Percentiles rank a stretch among this genome's conserved stretches.
Evolutionary conservation across 257 asterid species (phyloP).

Genomic region (Rhazya stricta): DNA sequence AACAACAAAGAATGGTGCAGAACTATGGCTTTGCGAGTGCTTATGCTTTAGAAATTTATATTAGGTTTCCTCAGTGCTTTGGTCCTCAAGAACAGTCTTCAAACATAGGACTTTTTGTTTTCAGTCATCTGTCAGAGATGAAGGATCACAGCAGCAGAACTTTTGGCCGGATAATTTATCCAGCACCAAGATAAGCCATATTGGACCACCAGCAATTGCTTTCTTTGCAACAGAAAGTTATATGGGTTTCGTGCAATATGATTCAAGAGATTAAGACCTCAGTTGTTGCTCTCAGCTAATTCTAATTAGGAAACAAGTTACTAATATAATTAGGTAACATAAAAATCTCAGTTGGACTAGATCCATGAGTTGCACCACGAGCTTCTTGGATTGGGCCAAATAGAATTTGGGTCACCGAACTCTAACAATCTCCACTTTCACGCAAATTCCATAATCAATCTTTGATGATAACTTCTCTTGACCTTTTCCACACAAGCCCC

Average conservation of each 20-base stretch:
- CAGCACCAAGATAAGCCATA: slow-evolving; percentile 42
- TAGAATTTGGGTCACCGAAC: no score
- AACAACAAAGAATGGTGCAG: slow-evolving; percentile 29
- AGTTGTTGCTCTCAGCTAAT: slow-evolving; percentile 21
- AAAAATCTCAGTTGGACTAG: no score
- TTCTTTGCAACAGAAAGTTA: slow-evolving; percentile 44
- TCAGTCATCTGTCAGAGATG: slow-evolving; percentile 27
- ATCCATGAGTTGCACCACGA: no score
- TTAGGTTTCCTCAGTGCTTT: slow-evolving; percentile 24
- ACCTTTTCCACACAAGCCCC: no score
- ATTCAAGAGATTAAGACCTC: slow-evolving; percentile 18
- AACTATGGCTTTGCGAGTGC: slow-evolving; percentile 32
- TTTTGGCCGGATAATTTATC: slow-evolving; percentile 32
- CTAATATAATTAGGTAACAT: no score
- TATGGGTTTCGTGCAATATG: slow-evolving; percentile 46
- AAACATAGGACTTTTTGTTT: slow-evolving; percentile 24
- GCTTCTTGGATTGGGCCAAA: no score
- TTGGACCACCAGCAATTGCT: slow-evolving; percentile 55
- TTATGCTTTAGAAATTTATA: slow-evolving; percentile 28
- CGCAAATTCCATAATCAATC: no score
- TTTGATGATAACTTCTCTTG: no score
- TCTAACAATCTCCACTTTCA: no score
- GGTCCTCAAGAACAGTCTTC: slow-evolving; percentile 28
- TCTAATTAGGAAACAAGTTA: no score
- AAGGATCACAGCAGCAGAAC: slow-evolving; percentile 21